Base-by-base conservation (phyloP, 1,284 basidiomycete genomes). In the Takashimella koratensis region DNA sequence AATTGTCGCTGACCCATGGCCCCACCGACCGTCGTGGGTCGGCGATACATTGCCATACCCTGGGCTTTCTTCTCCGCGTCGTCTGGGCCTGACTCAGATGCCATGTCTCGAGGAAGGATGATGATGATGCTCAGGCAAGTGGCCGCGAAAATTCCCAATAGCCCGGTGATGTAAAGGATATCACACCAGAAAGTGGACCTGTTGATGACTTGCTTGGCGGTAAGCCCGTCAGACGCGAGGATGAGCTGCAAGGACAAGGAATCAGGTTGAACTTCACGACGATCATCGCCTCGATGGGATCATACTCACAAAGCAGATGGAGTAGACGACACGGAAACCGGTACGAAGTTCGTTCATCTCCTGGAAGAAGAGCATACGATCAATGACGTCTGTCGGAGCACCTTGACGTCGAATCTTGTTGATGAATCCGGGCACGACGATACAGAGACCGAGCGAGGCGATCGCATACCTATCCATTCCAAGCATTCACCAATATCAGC, bases 51-150 rank as follows among this genome's bases (percentile, higher is more conserved):
- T 22, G 44, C 23, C 24, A 36, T 21, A 22, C 24, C 12, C 12
- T 5, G 19, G 12, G 44, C 20, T 21, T 19, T 24, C 24, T 21
- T 13, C 13, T 45, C 30, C 10, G 30, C 30, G 30, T 36, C 16
- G 8, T 36, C 30, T 4, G 65, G 63, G 10, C 59, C 25, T 3
- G 63, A 63, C 45, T 66, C 65, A 40, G 58, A 53, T 8, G 52
- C 53, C 66, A 68, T 68, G 52, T 64, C 67, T 42, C 66, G 61
- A 3, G 68, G 68, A n/a, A 70, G 56, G 8, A 68, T 57, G 40
- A 70, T 54, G 6, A 67, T 51, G 16, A 70, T 51, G 16, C 63
- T 63, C 5, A 67, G 42, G 52, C 62, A 62, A 13, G 59, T 61
- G 10, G 59, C 46, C n/a, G 54, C 26, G 49, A 68, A 65, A 25